Conservation (phyloP, 2,329 filamentous ascomycete genomes). For the Pestalotiopsis sp. region DNA sequence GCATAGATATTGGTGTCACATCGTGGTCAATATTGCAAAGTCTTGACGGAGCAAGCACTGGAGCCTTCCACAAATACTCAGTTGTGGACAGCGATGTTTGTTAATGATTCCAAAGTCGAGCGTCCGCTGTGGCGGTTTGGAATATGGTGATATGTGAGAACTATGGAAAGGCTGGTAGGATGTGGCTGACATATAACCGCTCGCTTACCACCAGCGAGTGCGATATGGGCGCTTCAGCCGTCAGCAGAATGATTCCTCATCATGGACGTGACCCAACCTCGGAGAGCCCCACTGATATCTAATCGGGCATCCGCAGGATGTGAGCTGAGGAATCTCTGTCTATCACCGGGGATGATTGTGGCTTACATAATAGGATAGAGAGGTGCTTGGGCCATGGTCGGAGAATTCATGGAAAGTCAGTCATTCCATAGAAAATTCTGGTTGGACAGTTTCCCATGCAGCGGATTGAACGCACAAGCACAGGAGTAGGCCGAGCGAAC, state of each 20-base stretch:
- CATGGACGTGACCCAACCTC: neutral
- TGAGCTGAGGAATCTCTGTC: neutral
- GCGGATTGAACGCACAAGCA: neutral
- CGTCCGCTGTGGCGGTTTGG: no score
- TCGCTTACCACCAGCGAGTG: neutral
- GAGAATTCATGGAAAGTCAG: neutral
- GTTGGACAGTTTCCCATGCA: neutral
- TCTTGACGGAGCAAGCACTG: no score
- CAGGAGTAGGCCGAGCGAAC: neutral
- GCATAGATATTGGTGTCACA: no score
- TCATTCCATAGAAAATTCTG: neutral
- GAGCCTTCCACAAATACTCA: no score
- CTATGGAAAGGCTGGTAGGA: no score
- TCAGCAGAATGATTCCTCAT: constrained; percentile 4
- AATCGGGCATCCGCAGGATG: neutral
- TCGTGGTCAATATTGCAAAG: no score
- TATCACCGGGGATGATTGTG: neutral
- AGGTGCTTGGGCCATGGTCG: neutral
- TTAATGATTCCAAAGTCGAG: no score
- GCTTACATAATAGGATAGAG: neutral
- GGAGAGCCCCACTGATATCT: constrained; percentile 1
- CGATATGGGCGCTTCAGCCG: neutral
- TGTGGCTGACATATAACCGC: neutral
- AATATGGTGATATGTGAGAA: no score
- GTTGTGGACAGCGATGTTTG: no score